Percentiles rank a stretch among this genome's conserved stretches.
These are phyloP conservation scores for Myxozyma neglecta DNA, from an alignment of 805 yeast species.

Conservation along the genomic window DNA sequence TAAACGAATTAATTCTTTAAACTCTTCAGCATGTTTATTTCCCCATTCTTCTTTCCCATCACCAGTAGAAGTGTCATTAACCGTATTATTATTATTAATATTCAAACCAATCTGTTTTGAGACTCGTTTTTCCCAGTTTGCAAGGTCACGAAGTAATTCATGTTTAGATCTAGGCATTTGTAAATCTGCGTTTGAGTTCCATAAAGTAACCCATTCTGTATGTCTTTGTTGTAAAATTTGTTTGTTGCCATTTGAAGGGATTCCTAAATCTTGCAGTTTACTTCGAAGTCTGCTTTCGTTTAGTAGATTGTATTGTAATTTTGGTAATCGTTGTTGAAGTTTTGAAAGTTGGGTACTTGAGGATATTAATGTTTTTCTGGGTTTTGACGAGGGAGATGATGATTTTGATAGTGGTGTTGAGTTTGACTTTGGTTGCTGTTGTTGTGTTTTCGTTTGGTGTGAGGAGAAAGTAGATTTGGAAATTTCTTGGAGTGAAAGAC, in stretches of 20 bases:
- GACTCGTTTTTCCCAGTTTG: constrained; percentile 62
- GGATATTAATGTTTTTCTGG: background rate
- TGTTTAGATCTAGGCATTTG: constrained; percentile 59
- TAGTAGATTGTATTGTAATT: constrained; percentile 62
- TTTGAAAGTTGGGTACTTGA: background rate
- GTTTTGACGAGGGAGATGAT: background rate
- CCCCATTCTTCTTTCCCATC: constrained; percentile 35
- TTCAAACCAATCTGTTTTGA: constrained; percentile 31
- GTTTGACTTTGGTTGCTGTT: background rate
- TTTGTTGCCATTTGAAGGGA: constrained; percentile 65
- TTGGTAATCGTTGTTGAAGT: constrained; percentile 47
- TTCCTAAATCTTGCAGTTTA: constrained; percentile 53
- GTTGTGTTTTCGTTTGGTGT: background rate
- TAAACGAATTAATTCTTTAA: constrained; percentile 32
- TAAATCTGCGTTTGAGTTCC: constrained; percentile 81
- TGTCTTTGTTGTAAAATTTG: constrained; percentile 66
- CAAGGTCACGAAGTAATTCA: constrained; percentile 55
- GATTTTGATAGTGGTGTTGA: background rate
- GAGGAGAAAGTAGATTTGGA: constrained; percentile 8
- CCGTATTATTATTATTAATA: constrained; percentile 8
- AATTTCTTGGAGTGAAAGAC: constrained; percentile 6
- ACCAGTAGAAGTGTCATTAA: background rate
- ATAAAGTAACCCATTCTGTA: constrained; percentile 70
- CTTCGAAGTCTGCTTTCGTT: constrained; percentile 61
- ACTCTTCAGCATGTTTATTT: constrained; percentile 31